phyloP scores from a whole-genome alignment of 345 rosid species.

The Brassica nigra region DNA sequence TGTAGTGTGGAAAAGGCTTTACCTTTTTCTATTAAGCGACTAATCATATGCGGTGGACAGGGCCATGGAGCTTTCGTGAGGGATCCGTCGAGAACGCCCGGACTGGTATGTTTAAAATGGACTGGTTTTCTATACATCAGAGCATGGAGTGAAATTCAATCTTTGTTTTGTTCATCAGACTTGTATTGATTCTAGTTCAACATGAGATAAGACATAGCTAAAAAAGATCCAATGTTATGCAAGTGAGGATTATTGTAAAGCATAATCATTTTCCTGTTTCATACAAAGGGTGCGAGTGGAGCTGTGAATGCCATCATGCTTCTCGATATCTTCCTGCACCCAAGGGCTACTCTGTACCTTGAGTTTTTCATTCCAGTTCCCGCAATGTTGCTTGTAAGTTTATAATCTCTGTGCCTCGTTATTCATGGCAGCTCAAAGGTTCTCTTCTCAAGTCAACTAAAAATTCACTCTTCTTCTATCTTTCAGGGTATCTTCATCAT shows the following conservation, averaged over 20 bases:
- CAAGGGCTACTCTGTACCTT: constrained; percentile 66
- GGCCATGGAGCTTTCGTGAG: constrained; percentile 44
- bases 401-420: constrained; percentile 6
- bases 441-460: constrained; percentile 1
- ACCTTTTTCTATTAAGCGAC: not conserved
- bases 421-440: constrained; percentile 1
- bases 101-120: constrained; percentile 52
- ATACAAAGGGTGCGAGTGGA: constrained; percentile 81
- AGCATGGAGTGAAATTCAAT: not conserved
- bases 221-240: constrained; percentile 1
- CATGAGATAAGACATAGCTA: constrained; percentile 10
- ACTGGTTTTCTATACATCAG: not conserved
- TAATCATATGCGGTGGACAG: constrained; percentile 43
- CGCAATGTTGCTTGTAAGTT: constrained; percentile 72
- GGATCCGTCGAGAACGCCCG: constrained; percentile 75
- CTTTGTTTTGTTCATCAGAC: not conserved
- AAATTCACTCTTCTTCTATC: constrained; percentile 8
- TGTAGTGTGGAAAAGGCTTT: not conserved
- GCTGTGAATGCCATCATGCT: constrained; percentile 93
- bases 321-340: constrained; percentile 80
- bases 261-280: not conserved
- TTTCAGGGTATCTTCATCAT: constrained; percentile 71
- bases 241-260: not conserved
- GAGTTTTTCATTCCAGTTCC: constrained; percentile 84
- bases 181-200: not conserved